Evolutionary conservation across 495 filamentous ascomycete genomes (phyloP), one percentile per base, ranked within the genome.

Genomic region (Hypoxylon perforatum): DNA sequence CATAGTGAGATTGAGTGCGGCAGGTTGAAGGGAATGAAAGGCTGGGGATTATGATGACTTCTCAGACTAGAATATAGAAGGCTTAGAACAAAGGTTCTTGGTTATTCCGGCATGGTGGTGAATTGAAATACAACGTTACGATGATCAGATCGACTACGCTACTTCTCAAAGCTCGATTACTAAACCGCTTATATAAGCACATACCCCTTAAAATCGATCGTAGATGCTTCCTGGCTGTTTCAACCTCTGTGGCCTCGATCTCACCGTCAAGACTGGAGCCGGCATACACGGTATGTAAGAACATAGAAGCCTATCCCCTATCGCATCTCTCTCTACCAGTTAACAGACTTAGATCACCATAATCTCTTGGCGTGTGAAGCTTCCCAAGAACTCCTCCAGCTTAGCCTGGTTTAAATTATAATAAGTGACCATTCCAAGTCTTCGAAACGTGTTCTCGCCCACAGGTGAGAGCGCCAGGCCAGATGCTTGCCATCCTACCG

Each of bases 61-160:
- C 4, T 21, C 8, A 28, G 36, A 42, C 33, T 61, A 59, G 50
- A 60, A 48, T 53, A 50, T 62, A 62, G 50, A 62, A 28, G 59
- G 14, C 30, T 33, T 44, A 44, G 41, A 44, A 44, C 17, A 19
- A 4, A 17, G 41, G 11, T 44, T 44, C 15, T 44, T 18, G 15
- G 41, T 19, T 19, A 19, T 19, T 9, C 41, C 17, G 7, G 17
- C 41, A 44, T 18, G n/a, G 17, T 9, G 1, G 17, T 44, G 41
- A 9, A 44, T 18, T 9, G 17, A 10, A 44, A 44, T 8, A 0
- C 8, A 17, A 17, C 4, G 41, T 21, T 19, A 17, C 38, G 15
- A 41, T 41, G 38, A 10, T 33, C 7, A 33, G 7, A 9, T 33
- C 7, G 3, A 9, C 30, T 9, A 33, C 11, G 30, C 1, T 33